A percentile compares a stretch with the other conserved stretches of the same genome.
Conservation (phyloP, 441 rosid species). For the Syzygium syzygioides region DNA sequence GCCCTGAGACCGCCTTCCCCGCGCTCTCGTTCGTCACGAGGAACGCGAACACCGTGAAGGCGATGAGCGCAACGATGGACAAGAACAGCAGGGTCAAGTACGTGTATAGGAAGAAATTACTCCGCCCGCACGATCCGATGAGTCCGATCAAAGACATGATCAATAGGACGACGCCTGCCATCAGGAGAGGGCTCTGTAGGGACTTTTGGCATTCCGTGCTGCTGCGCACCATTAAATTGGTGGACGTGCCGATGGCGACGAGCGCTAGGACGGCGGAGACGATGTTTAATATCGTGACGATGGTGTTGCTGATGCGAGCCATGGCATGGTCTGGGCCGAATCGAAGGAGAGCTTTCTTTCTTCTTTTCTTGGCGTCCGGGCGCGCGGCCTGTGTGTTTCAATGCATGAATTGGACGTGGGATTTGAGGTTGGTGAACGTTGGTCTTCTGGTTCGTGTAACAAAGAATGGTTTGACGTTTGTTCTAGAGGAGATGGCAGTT, state of each 20-base stretch:
- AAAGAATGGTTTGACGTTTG: not conserved
- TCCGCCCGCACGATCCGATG: not conserved
- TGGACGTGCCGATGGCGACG: not conserved
- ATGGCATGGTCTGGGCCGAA: not conserved
- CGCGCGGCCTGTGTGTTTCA: not conserved
- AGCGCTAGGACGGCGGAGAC: not conserved
- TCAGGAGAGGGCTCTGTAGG: not conserved
- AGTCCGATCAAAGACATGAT: not conserved
- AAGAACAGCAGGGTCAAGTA: not conserved
- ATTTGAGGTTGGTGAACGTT: not conserved
- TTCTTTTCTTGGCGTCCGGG: not conserved
- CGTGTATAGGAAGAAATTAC: not conserved
- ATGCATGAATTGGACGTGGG: not conserved
- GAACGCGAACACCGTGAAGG: not conserved
- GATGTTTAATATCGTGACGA: not conserved
- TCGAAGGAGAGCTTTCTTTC: not conserved
- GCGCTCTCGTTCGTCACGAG: not conserved
- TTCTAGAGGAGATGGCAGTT: not conserved
- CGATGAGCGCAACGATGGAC: not conserved
- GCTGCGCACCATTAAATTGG: not conserved
- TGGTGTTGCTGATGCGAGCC: conserved; percentile 1
- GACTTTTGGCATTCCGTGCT: not conserved
- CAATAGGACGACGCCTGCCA: not conserved
- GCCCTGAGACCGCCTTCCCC: not conserved
- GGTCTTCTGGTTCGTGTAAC: not conserved